Base-by-base conservation (phyloP, 2,329 filamentous ascomycete species). In the Phialophora macrospora region DNA sequence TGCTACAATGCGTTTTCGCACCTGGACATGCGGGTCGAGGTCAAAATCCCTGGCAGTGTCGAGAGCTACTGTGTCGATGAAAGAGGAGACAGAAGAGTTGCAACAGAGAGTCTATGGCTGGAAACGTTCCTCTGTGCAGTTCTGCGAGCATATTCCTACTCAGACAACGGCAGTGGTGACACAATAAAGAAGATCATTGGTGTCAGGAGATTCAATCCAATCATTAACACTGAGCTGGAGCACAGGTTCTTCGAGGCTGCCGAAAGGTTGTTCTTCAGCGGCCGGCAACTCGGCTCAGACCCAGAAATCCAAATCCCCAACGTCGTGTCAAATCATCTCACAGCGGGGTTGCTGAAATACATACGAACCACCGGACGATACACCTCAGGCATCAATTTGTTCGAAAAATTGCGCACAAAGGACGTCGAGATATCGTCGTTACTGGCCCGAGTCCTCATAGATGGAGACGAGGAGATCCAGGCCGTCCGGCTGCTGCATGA, bases 1-100 rank as follows among this genome's bases (percentile, higher is more conserved):
- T 99, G 95, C 80, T 99, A 99, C 85, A 99, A 99, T 91, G 95
- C 95, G 71, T 97, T 99, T 79, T 98, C 95, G 4, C 88, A 96
- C 70, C 85, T 98, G 60, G 95, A 99, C 75, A 99, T 99, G 95
- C 92, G 95, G 67, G 94, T 99, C 12, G 93, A 98, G 75, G 94
- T 99, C 66, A 94, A 93, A 70, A 98, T 99, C 70, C 95, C 95
- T 20, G 95, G 95, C 67, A 95, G 91, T 9, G 92, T 99, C 60
- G 94, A 99, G 78, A 96, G 92, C 79, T 98, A 97, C 77, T 98
- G 94, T 77, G 91, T 99, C 64, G 94, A 99, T 77, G 95, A 99
- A 80, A 88, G 93, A 74, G 95, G 95, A 71, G 94, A 97, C 77
- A 97, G 96, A 82, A 88, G 93, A 71, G 91, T 95, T 71, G 92